Conservation (phyloP, 2,329 filamentous ascomycete species). For the Stagonosporopsis vannaccii region DNA sequence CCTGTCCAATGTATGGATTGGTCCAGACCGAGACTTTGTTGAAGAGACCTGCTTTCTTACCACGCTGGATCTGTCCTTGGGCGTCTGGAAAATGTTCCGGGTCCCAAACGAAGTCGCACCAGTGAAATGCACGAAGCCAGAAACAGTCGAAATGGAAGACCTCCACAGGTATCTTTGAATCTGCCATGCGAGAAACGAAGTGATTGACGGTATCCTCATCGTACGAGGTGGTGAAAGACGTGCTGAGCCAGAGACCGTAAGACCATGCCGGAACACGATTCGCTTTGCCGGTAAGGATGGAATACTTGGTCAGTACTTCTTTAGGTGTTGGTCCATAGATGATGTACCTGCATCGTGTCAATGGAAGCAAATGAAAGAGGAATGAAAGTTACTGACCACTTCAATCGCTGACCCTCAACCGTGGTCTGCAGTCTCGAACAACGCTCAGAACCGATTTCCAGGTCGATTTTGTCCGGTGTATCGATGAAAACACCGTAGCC, state of each 20-base stretch:
- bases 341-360: constrained; percentile 59
- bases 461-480: constrained; percentile 70
- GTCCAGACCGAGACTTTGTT: constrained; percentile 77
- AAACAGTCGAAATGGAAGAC: constrained; percentile 82
- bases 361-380: background rate
- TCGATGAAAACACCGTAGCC: constrained; percentile 82
- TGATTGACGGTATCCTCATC: constrained; percentile 72
- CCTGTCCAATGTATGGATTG: constrained; percentile 76
- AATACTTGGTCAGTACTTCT: constrained; percentile 73
- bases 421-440: constrained; percentile 73
- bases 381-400: constrained; percentile 56
- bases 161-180: constrained; percentile 69
- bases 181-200: constrained; percentile 74
- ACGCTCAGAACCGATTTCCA: constrained; percentile 78
- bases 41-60: constrained; percentile 67
- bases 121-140: constrained; percentile 78
- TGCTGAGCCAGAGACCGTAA: constrained; percentile 78
- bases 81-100: constrained; percentile 73
- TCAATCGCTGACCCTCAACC: constrained; percentile 72
- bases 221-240: constrained; percentile 77
- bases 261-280: constrained; percentile 74
- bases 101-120: constrained; percentile 79
- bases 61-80: constrained; percentile 66
- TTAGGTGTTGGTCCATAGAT: constrained; percentile 76
- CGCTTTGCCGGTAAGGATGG: constrained; percentile 70